Evolutionary conservation across 768 basidiomycete species (phyloP).

Genomic region (Lentinus tigrinus): DNA sequence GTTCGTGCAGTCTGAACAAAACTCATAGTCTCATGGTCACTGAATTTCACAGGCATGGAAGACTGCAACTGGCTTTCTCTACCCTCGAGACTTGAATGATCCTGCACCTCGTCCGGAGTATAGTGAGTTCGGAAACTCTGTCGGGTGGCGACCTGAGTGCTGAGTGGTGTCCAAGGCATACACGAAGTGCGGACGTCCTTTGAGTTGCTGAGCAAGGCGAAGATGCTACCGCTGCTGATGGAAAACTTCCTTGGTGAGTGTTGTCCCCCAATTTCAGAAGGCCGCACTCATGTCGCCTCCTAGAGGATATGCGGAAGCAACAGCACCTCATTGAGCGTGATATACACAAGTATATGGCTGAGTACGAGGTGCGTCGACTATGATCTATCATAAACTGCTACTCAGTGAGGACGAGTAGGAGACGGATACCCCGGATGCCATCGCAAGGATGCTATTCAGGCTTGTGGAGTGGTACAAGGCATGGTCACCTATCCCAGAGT

Average conservation of each 20-base stretch:
- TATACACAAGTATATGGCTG: conserved; percentile 52
- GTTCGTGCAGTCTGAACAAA: background rate
- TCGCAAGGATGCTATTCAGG: conserved; percentile 55
- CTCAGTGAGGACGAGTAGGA: conserved; percentile 33
- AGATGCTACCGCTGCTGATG: conserved; percentile 60
- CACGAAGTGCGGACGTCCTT: conserved; percentile 54
- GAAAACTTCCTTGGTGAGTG: conserved; percentile 70
- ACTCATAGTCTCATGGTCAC: background rate
- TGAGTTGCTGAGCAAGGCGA: conserved; percentile 53
- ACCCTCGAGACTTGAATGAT: conserved; percentile 52
- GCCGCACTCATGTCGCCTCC: background rate
- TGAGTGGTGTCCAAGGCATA: conserved; percentile 38
- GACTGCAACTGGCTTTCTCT: conserved; percentile 50
- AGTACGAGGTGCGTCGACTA: conserved; percentile 53
- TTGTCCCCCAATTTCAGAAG: background rate
- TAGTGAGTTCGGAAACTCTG: conserved; percentile 23
- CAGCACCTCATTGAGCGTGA: conserved; percentile 63
- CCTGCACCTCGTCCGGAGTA: conserved; percentile 28
- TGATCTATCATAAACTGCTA: background rate
- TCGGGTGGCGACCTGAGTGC: conserved; percentile 12
- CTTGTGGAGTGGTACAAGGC: conserved; percentile 70
- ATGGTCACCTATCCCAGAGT: conserved; percentile 71
- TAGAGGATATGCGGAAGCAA: conserved; percentile 64
- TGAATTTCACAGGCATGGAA: conserved; percentile 53
- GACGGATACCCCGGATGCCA: conserved; percentile 44